These are phyloP conservation scores for Leishmania tarentolae DNA, from an alignment of 208 protist genomes.

Conservation along the genomic window DNA sequence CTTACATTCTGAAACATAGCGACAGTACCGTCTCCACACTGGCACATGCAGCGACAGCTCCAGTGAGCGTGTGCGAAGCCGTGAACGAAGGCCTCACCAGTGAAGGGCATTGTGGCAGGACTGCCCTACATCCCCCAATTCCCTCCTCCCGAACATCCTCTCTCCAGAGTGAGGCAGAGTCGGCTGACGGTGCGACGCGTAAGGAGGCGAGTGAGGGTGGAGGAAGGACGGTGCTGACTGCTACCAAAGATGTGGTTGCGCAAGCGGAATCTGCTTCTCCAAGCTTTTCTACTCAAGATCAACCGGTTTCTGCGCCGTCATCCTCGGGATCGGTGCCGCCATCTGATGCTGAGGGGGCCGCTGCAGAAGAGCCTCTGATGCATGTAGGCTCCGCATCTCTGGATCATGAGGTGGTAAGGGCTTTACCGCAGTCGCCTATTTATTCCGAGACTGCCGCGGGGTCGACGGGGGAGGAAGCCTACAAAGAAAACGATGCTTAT, in stretches of 20 bases:
- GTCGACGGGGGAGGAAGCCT: background rate
- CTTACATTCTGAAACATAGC: constrained; percentile 24
- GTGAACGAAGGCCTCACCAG: background rate
- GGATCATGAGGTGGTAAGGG: background rate
- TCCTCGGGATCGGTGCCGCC: background rate
- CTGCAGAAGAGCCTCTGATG: background rate
- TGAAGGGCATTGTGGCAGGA: background rate
- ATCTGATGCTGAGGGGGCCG: background rate
- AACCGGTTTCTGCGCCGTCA: background rate
- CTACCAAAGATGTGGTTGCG: background rate
- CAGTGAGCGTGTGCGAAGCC: background rate
- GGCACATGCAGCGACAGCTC: background rate
- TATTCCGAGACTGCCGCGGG: background rate
- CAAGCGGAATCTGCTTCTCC: background rate
- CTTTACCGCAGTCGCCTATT: background rate
- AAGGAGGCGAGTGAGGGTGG: background rate
- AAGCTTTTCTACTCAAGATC: background rate
- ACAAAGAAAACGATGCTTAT: background rate
- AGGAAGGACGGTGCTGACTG: background rate
- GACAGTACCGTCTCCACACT: no score
- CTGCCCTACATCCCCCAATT: background rate
- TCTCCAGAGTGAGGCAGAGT: background rate
- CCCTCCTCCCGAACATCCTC: no score
- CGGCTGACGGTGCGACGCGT: background rate
- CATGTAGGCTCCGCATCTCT: background rate